Base-by-base conservation (phyloP, 1,139 yeast genomes). In the Dujonia santamariae region DNA sequence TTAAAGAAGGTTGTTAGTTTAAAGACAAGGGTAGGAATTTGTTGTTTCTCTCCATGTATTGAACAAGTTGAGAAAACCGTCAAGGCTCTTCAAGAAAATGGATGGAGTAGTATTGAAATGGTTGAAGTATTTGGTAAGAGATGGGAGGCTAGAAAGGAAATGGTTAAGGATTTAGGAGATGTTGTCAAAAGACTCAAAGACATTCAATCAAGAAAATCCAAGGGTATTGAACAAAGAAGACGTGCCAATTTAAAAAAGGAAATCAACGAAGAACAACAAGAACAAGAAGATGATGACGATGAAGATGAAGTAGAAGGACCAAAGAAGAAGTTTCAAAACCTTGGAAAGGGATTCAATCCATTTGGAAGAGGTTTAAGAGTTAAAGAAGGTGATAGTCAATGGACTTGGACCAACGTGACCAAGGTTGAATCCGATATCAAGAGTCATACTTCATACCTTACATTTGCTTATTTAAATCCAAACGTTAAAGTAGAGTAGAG, bases 41-140 rank as follows among this genome's bases (percentile, higher is more conserved):
- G 98, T 60, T 92, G 97, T 57, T 92, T 92, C 55, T 85, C 96
- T 23, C 99, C 99, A 7, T 94, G 99, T 59, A 86, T 94, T 36
- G 99, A 94, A 59, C 99, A 94, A 62, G 98, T 94, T 3, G 82
- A 82, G 39, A 80, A 85, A 49, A 85, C 97, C 0, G 79, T 92
- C 9, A 81, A 75, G 45, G 82, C 85, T 0, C 65, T 94, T 40
- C 80, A 82, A 45, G 73, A 67, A 23, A 61, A 79, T 34, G 96
- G 95, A 1, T 94, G 97, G 96, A 72, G 75, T n/a, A 75, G 78
- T 26, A 80, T 94, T 22, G 96, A 94, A 56, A 85, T 88, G 90
- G 95, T 90, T 5, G 98, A 92, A 54, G 81, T 90, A 28, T 82
- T 85, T 25, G 86, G 92, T 2, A 78, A 76, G 47, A 75, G 86